A percentile compares a stretch with the other conserved stretches of the same genome.
These are phyloP conservation scores for Lentinus brumalis DNA, from an alignment of 768 basidiomycete genomes.

Conservation along the genomic window DNA sequence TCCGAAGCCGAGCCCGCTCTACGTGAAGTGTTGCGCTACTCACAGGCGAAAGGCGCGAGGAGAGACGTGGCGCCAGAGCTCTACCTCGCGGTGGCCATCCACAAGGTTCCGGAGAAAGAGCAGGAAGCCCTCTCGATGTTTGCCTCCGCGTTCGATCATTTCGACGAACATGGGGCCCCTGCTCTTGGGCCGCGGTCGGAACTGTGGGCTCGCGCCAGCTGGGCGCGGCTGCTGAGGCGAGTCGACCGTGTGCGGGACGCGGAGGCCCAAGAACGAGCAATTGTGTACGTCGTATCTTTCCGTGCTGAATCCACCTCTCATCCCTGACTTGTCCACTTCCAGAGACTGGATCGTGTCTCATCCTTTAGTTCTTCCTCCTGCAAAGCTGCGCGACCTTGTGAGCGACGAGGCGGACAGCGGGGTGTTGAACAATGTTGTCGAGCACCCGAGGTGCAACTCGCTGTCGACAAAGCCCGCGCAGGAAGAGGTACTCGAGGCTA, in stretches of 20 bases:
- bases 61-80: slow-evolving; percentile 19
- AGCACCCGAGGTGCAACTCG: slow-evolving; percentile 7
- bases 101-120: slow-evolving; percentile 7
- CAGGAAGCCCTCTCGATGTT: slow-evolving; percentile 13
- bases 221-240: slow-evolving; percentile 13
- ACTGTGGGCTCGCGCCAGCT: slow-evolving; percentile 20
- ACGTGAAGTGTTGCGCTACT: slow-evolving; percentile 19
- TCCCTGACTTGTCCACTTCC: neutral
- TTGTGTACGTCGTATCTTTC: slow-evolving; percentile 1
- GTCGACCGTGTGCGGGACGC: slow-evolving; percentile 8
- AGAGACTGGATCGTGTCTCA: slow-evolving; percentile 17
- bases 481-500: neutral
- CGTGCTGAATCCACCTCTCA: neutral
- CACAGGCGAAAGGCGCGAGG: slow-evolving; percentile 14
- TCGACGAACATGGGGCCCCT: slow-evolving; percentile 3
- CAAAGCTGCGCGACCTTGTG: slow-evolving; percentile 10
- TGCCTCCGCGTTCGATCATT: slow-evolving; percentile 6
- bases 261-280: slow-evolving; percentile 10
- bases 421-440: slow-evolving; percentile 7
- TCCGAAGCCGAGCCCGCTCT: slow-evolving; percentile 22
- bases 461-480: slow-evolving; percentile 1
- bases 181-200: slow-evolving; percentile 16
- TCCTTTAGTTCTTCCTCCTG: slow-evolving; percentile 5
- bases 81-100: slow-evolving; percentile 25
- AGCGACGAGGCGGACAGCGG: slow-evolving; percentile 13